Conservation (phyloP, 495 filamentous ascomycete species). For the Aspergillus sclerotioniger region DNA sequence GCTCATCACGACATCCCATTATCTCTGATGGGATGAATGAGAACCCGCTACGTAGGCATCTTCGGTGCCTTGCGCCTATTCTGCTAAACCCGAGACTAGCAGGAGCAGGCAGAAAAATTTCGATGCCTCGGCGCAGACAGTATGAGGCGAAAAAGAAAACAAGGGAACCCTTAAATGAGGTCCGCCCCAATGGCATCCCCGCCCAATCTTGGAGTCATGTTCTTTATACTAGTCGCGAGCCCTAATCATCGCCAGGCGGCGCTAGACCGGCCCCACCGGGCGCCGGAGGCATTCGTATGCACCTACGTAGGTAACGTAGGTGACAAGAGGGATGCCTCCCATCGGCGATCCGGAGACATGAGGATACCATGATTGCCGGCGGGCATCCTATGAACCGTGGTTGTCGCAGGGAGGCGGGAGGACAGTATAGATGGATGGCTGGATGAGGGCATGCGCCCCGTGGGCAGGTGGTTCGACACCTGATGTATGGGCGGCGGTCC, state of each 20-base stretch:
- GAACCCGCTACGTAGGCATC: neutral
- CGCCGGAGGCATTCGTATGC: conserved; percentile 23
- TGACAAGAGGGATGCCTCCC: neutral
- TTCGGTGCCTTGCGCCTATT: neutral
- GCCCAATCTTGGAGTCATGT: neutral
- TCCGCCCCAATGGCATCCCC: neutral
- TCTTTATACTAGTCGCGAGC: conserved; percentile 1
- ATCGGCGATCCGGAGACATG: neutral
- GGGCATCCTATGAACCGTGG: too few species aligned
- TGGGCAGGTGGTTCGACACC: conserved; percentile 5
- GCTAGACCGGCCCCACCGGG: conserved; percentile 16
- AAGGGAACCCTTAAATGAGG: neutral
- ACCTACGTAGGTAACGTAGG: conserved; percentile 29
- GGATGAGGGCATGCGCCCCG: too few species aligned
- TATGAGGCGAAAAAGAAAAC: neutral
- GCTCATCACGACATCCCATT: neutral
- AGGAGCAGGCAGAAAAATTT: neutral
- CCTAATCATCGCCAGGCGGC: neutral
- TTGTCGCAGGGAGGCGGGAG: too few species aligned
- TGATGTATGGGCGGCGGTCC: conserved; percentile 10
- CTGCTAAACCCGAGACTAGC: neutral
- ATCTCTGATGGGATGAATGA: neutral
- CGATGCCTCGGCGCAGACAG: neutral
- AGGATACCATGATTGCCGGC: neutral
- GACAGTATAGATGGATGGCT: too few species aligned